These are phyloP conservation scores for Porcisia deanei DNA, from an alignment of 208 protist species.

Conservation along the genomic window DNA sequence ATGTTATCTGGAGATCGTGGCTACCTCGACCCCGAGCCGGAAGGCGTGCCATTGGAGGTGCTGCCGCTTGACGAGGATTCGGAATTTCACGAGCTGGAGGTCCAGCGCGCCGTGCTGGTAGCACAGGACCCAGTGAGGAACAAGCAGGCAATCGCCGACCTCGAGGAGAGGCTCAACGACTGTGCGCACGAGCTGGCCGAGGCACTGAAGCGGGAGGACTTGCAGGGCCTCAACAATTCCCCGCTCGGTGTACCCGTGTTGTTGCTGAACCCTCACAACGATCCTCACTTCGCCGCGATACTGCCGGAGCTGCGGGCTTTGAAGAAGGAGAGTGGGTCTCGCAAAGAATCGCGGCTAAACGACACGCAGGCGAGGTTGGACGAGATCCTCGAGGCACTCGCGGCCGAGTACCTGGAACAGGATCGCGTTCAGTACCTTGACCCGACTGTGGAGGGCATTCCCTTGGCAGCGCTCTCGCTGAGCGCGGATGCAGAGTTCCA, in stretches of 20 bases:
- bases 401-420: constrained; percentile 49
- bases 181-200: constrained; percentile 62
- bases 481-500: constrained; percentile 60
- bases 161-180: constrained; percentile 74
- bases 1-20: constrained; percentile 46
- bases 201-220: constrained; percentile 56
- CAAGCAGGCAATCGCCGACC: constrained; percentile 42
- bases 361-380: constrained; percentile 58
- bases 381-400: constrained; percentile 55
- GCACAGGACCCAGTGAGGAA: constrained; percentile 56
- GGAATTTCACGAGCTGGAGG: constrained; percentile 59
- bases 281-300: constrained; percentile 48
- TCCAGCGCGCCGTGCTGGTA: constrained; percentile 59
- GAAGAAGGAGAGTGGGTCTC: constrained; percentile 37
- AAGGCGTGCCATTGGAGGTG: constrained; percentile 53
- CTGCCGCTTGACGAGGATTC: constrained; percentile 53
- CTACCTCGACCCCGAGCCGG: constrained; percentile 65
- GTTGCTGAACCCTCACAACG: constrained; percentile 60
- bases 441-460: constrained; percentile 52
- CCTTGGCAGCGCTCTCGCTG: constrained; percentile 43
- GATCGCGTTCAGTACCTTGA: constrained; percentile 59
- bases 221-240: constrained; percentile 40
- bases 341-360: constrained; percentile 52
- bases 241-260: constrained; percentile 54
- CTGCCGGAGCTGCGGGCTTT: constrained; percentile 65